Evolutionary conservation across 305 asterid genomes (phyloP).

Genomic region (Solanum aculeatissimum): DNA sequence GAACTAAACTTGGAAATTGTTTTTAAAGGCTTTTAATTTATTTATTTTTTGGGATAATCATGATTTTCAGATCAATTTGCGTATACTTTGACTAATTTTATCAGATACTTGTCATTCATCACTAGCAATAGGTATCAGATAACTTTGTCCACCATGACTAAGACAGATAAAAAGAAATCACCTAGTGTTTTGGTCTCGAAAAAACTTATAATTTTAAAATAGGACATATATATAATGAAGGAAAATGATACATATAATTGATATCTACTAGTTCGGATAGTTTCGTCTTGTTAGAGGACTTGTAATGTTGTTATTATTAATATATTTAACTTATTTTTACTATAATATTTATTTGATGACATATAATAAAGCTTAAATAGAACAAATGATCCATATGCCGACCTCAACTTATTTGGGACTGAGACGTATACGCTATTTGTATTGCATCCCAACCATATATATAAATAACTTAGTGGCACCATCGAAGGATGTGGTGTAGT

Average conservation of each 20-base stretch:
- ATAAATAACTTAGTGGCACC: too few species aligned
- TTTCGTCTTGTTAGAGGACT: neutral
- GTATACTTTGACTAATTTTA: neutral
- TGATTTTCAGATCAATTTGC: too few species aligned
- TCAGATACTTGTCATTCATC: accelerated
- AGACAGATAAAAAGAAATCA: neutral
- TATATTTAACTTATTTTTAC: neutral
- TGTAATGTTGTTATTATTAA: neutral
- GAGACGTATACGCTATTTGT: neutral
- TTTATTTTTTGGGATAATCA: too few species aligned
- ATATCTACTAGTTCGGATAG: neutral
- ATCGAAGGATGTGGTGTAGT: too few species aligned
- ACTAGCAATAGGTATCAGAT: too few species aligned
- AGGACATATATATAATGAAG: too few species aligned
- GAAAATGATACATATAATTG: neutral
- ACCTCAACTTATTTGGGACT: neutral
- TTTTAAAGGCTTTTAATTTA: too few species aligned
- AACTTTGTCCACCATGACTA: too few species aligned
- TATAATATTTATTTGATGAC: neutral
- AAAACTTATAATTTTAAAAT: neutral
- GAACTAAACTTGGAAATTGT: neutral
- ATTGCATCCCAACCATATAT: neutral
- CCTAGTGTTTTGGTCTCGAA: too few species aligned
- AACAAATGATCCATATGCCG: neutral
- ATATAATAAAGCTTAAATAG: neutral